Base-by-base conservation (phyloP, 2,329 filamentous ascomycete genomes). In the Lasiodiplodia sp. region DNA sequence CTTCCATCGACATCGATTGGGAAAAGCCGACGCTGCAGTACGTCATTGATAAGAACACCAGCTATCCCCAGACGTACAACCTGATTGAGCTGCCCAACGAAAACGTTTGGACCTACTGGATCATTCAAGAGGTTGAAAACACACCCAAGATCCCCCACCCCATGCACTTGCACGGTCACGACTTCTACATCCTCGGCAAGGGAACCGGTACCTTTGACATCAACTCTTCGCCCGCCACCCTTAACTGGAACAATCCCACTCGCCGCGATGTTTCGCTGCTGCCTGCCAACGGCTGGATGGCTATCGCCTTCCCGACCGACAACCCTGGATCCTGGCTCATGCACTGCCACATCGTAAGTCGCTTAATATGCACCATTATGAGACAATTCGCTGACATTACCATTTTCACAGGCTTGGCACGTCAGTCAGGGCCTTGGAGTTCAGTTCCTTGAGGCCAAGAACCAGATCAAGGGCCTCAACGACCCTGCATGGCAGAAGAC, bases 341-440 rank as follows among this genome's bases (percentile, higher is more conserved):
- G 70, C 70, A 72, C 37, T 71, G 73, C 72, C 70, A 75, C 67
- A 73, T 73, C 52, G 68, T 77, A 64, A 67, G 65, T 64, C 31
- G 5, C 44, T 11, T 16, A 37, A 4, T 21, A 5, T 10, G 16
- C 11, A 44, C 12, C 7, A 28, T 34, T 25, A 25, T 57, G 40
- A 56, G 12, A 28, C 31, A 63, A 6, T 10, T 10, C 5, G 21
- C 49, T 53, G 86, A 63, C 25, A 25, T 11, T 12, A 2, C 5
- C 4, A 31, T 49, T 62, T 25, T 10, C 11, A 12, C 37, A 65
- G 28, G 51, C 87, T 72, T 88, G 86, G 87, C 88, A 90, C 73
- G 84, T 89, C 23, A 83, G 83, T 74, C 86, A 87, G 80, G 88
- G 87, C 37, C 79, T 90, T 23, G 82, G 80, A 2, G 78, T 86